These are phyloP conservation scores for Kingdonia uniflora DNA, from an alignment of 164 flowering plant genomes.

Conservation along the genomic window DNA sequence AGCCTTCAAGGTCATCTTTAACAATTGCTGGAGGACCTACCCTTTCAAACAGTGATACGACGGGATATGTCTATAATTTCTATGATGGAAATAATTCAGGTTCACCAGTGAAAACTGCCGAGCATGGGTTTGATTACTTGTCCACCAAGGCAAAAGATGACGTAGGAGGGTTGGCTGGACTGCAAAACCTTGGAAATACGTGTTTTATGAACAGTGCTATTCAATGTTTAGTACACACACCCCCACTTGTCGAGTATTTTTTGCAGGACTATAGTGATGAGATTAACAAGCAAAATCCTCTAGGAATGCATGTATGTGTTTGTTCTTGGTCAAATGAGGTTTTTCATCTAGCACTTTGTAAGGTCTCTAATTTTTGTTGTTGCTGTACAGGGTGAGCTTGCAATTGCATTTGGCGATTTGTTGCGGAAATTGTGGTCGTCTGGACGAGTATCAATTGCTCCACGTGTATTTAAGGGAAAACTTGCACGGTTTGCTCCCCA, in stretches of 20 bases:
- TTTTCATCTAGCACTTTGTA: neutral
- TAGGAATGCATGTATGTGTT: conserved; percentile 79
- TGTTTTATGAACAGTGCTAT: conserved; percentile 98
- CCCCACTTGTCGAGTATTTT: conserved; percentile 74
- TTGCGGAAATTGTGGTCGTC: conserved; percentile 92
- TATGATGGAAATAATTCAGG: conserved; percentile 27
- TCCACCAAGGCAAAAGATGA: conserved; percentile 32
- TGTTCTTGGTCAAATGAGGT: neutral
- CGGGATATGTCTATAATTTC: conserved; percentile 28
- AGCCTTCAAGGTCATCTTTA: conserved; percentile 62
- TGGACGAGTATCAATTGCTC: conserved; percentile 70
- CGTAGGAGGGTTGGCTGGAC: conserved; percentile 79
- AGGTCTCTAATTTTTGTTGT: conserved; percentile 17
- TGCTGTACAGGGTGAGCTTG: conserved; percentile 87
- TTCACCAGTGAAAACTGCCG: conserved; percentile 29
- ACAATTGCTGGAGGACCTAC: conserved; percentile 74
- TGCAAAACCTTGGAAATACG: conserved; percentile 95
- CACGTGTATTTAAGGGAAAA: conserved; percentile 88
- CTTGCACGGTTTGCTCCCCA: conserved; percentile 97
- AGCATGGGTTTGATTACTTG: conserved; percentile 29
- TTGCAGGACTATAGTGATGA: conserved; percentile 73
- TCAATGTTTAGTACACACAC: conserved; percentile 93
- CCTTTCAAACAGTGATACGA: conserved; percentile 58
- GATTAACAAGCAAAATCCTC: conserved; percentile 77
- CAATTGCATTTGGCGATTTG: conserved; percentile 93